Conservation (phyloP, 495 filamentous ascomycete species). For the Xylaria grammica region DNA sequence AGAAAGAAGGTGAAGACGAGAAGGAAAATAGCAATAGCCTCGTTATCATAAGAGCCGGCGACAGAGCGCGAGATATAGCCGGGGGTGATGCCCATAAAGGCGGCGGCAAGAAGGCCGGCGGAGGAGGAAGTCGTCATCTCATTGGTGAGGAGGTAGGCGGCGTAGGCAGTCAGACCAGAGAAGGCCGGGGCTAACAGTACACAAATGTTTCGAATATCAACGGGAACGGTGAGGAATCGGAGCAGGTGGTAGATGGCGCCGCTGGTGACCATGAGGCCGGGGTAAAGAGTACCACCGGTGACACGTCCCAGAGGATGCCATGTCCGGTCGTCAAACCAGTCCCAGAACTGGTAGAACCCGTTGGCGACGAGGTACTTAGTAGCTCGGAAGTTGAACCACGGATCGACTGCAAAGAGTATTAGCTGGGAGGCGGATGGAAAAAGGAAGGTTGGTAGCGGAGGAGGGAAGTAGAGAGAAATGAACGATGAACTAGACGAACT, state of each 20-base stretch:
- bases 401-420: slow-evolving; percentile 73
- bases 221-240: slow-evolving; percentile 86
- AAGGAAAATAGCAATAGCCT: slow-evolving; percentile 98
- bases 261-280: slow-evolving; percentile 98
- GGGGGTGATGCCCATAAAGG: slow-evolving; percentile 96
- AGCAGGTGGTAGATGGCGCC: slow-evolving; percentile 95
- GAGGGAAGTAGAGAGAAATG: slow-evolving; percentile 7
- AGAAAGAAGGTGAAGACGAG: slow-evolving; percentile 98
- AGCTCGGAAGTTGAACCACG: slow-evolving; percentile 99
- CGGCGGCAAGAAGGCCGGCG: slow-evolving; percentile 90
- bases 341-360: slow-evolving; percentile 99
- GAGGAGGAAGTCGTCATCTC: slow-evolving; percentile 94
- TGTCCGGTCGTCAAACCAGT: slow-evolving; percentile 99
- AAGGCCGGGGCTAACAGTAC: slow-evolving; percentile 95
- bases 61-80: slow-evolving; percentile 98
- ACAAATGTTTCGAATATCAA: slow-evolving; percentile 99
- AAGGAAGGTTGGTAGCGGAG: slow-evolving; percentile 32
- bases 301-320: slow-evolving; percentile 99
- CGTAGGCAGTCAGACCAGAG: slow-evolving; percentile 92
- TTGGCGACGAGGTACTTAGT: slow-evolving; percentile 96
- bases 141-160: slow-evolving; percentile 93
- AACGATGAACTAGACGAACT: slow-evolving; percentile 51
- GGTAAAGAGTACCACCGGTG: slow-evolving; percentile 97
- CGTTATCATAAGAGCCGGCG: slow-evolving; percentile 99
- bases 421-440: slow-evolving; percentile 16